phyloP scores from a whole-genome alignment of 805 yeast genomes.

The Candida anglica region DNA sequence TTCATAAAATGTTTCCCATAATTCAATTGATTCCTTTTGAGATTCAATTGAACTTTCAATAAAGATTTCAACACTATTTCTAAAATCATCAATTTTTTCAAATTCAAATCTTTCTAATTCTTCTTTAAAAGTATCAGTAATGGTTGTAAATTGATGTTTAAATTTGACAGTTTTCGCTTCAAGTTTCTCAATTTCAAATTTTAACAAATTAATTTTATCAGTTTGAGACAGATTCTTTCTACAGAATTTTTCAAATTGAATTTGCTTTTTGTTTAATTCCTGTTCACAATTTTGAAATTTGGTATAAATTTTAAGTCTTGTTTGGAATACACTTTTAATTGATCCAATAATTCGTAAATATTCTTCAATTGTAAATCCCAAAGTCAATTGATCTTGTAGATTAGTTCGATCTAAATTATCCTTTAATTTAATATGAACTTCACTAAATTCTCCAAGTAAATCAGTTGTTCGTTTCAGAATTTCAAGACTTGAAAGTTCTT shows the following conservation, averaged over 20 bases:
- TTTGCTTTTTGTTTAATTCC: slow-evolving; percentile 43
- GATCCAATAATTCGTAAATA: slow-evolving; percentile 76
- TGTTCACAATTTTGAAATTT: slow-evolving; percentile 41
- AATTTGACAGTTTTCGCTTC: slow-evolving; percentile 51
- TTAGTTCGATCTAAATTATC: slow-evolving; percentile 75
- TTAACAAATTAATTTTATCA: slow-evolving; percentile 58
- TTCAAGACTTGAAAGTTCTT: slow-evolving; percentile 68
- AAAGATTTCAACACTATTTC: slow-evolving; percentile 85
- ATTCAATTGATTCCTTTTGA: slow-evolving; percentile 85
- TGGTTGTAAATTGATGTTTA: slow-evolving; percentile 57
- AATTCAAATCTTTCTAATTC: slow-evolving; percentile 70
- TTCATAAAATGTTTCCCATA: slow-evolving; percentile 88
- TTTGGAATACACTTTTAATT: slow-evolving; percentile 66
- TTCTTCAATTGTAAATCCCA: slow-evolving; percentile 86
- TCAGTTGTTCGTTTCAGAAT: slow-evolving; percentile 62
- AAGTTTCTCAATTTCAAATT: slow-evolving; percentile 54
- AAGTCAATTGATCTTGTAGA: slow-evolving; percentile 78
- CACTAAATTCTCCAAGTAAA: slow-evolving; percentile 67
- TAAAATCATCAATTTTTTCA: slow-evolving; percentile 76
- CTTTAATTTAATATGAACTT: slow-evolving; percentile 64
- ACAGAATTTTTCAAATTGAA: slow-evolving; percentile 39
- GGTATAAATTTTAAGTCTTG: slow-evolving; percentile 56
- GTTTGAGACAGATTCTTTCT: slow-evolving; percentile 46
- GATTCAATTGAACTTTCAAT: slow-evolving; percentile 88
- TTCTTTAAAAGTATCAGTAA: slow-evolving; percentile 60